Percentiles rank a stretch among this genome's conserved stretches.
Evolutionary conservation across 768 basidiomycete genomes (phyloP).

Genomic region (Infundibulicybe gibba): DNA sequence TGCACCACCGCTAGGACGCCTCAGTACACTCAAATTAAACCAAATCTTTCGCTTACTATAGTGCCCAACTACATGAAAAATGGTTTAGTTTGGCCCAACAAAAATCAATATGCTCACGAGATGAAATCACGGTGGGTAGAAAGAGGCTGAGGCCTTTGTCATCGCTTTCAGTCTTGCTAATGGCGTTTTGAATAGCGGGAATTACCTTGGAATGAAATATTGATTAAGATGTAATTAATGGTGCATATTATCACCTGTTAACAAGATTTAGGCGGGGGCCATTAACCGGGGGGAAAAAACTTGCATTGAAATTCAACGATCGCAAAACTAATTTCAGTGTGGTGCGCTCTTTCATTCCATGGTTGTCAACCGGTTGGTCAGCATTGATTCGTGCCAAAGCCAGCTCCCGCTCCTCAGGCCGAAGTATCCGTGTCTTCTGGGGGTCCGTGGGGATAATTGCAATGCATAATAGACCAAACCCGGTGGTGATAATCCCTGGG

Average conservation of each 20-base stretch:
- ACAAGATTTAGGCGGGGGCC: not conserved
- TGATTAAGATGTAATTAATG: conserved; percentile 18
- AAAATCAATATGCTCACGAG: conserved; percentile 26
- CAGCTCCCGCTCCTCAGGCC: conserved; percentile 25
- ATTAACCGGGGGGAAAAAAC: not conserved
- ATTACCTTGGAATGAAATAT: conserved; percentile 24
- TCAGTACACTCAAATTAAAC: not conserved
- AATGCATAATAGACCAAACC: conserved; percentile 29
- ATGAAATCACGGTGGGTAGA: conserved; percentile 40
- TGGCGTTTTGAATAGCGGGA: too few relatives aligned
- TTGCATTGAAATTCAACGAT: conserved; percentile 28
- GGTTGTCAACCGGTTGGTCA: conserved; percentile 24
- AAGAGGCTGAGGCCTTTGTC: conserved; percentile 13
- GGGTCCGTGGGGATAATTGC: conserved; percentile 33
- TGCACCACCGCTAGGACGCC: conserved; percentile 32
- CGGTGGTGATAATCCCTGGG: conserved; percentile 32
- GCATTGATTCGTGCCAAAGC: conserved; percentile 31
- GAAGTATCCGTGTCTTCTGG: conserved; percentile 26
- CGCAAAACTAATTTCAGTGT: conserved; percentile 20
- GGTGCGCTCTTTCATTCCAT: conserved; percentile 25
- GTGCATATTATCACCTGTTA: conserved; percentile 15
- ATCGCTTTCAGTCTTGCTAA: too few relatives aligned
- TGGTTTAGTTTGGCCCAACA: too few relatives aligned
- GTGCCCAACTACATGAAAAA: conserved; percentile 11
- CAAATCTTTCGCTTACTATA: conserved; percentile 15